A percentile compares a stretch with the other conserved stretches of the same genome.
These are phyloP conservation scores for Solanum aculeatissimum DNA, from an alignment of 305 asterid genomes.

Conservation along the genomic window DNA sequence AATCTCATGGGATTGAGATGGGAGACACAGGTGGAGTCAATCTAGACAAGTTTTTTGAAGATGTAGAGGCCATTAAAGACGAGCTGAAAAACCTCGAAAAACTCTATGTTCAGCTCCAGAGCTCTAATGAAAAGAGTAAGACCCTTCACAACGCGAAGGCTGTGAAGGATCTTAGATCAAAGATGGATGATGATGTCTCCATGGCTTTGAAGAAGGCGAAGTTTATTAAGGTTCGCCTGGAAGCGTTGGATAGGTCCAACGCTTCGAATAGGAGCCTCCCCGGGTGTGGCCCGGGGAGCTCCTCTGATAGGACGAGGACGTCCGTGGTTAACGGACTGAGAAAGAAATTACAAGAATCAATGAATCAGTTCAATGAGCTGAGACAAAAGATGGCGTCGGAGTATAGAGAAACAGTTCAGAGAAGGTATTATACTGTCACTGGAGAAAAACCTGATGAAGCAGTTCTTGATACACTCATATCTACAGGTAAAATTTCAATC, in stretches of 20 bases:
- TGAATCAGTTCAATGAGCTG: conserved; percentile 16
- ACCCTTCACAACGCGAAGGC: conserved; percentile 16
- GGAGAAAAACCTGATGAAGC: conserved; percentile 14
- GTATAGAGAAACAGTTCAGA: conserved; percentile 16
- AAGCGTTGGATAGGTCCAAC: conserved; percentile 49
- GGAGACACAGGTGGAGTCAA: conserved; percentile 10
- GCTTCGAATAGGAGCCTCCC: conserved; percentile 47
- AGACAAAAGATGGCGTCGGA: conserved; percentile 17
- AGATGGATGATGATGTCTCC: conserved; percentile 15
- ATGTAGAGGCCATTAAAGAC: conserved; percentile 12
- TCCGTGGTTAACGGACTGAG: conserved; percentile 18
- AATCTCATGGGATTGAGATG: conserved; percentile 32
- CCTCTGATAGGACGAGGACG: conserved; percentile 22
- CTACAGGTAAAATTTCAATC: neutral
- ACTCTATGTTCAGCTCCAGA: neutral
- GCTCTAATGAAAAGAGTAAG: conserved; percentile 9
- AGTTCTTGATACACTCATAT: conserved; percentile 7
- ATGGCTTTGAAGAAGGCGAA: conserved; percentile 45
- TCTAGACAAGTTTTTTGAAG: conserved; percentile 11
- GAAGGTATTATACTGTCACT: conserved; percentile 16
- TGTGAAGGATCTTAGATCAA: conserved; percentile 6
- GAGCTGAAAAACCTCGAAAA: conserved; percentile 7
- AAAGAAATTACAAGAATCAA: conserved; percentile 15
- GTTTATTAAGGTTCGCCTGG: conserved; percentile 45
- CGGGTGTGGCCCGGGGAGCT: conserved; percentile 69